A percentile compares a stretch with the other conserved stretches of the same genome.
Conservation (phyloP, 23 red algal species). For the Gracilariopsis chorda region DNA sequence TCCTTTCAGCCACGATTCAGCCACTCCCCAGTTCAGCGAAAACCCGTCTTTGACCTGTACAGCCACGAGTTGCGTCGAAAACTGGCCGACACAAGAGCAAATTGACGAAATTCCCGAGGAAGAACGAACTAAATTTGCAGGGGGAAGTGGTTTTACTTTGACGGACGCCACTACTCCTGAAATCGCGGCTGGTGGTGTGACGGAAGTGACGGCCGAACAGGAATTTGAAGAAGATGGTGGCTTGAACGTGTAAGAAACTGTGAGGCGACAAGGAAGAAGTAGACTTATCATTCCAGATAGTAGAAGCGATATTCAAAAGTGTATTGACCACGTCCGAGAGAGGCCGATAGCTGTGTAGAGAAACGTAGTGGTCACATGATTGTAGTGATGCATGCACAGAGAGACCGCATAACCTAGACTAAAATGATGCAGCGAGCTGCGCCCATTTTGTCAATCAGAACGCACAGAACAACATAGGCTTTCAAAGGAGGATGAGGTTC, state of each 20-base stretch:
- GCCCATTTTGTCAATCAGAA: too few relatives aligned
- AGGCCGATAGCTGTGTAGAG: too few relatives aligned
- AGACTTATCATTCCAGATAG: too few relatives aligned
- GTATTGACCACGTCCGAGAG: too few relatives aligned
- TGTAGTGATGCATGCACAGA: too few relatives aligned
- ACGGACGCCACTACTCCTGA: not conserved
- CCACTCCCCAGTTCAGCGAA: not conserved
- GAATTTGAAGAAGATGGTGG: not conserved
- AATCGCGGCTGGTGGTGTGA: not conserved
- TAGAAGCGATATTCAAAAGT: too few relatives aligned
- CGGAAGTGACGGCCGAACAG: not conserved
- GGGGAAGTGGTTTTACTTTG: not conserved
- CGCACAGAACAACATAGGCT: too few relatives aligned
- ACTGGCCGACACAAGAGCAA: not conserved
- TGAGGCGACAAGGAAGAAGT: too few relatives aligned
- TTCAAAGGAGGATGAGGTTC: too few relatives aligned
- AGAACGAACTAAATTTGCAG: not conserved
- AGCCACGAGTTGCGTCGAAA: slow-evolving; percentile 2
- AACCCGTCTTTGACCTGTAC: not conserved
- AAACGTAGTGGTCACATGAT: too few relatives aligned
- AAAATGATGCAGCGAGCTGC: too few relatives aligned
- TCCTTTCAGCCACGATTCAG: not conserved
- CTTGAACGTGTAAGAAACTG: not conserved
- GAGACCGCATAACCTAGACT: too few relatives aligned
- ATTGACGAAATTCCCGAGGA: slow-evolving; percentile 31